Conservation (phyloP, 306 rosid genomes). For the Glycine latifolia region DNA sequence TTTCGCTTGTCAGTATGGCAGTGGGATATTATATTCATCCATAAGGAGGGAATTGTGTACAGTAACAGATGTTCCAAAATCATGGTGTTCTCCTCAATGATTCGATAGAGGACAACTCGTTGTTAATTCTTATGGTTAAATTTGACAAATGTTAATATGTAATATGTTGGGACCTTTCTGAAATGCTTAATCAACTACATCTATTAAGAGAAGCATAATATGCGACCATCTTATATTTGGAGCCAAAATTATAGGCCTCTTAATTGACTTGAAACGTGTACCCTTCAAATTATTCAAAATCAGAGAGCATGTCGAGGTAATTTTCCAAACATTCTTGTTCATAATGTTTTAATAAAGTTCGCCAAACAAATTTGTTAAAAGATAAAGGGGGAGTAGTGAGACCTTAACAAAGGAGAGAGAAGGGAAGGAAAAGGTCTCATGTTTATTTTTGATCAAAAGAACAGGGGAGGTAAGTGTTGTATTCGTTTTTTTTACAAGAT, state of each 20-base stretch:
- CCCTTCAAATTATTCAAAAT: neutral
- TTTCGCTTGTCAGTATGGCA: slow-evolving; percentile 65
- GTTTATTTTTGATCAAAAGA: too few species aligned
- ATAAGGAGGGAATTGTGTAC: slow-evolving; percentile 28
- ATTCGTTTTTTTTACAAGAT: too few species aligned
- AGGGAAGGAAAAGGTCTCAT: too few species aligned
- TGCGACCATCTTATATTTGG: neutral
- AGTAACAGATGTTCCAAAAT: neutral
- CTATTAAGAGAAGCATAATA: neutral
- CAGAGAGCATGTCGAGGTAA: neutral
- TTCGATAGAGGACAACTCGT: slow-evolving; percentile 27
- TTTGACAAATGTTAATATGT: slow-evolving; percentile 35
- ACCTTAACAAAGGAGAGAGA: too few species aligned
- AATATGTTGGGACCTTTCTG: slow-evolving; percentile 29
- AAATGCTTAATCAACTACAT: slow-evolving; percentile 33
- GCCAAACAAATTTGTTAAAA: too few species aligned
- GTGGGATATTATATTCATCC: slow-evolving; percentile 68
- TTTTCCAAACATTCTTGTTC: too few species aligned
- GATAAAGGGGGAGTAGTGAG: too few species aligned
- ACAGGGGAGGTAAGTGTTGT: too few species aligned
- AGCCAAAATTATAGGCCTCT: neutral
- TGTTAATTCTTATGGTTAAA: slow-evolving; percentile 38
- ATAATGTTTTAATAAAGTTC: too few species aligned
- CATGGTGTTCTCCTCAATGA: slow-evolving; percentile 1
- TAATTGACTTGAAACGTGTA: neutral